Evolutionary conservation across 257 asterid genomes (phyloP).

Genomic region (Solanum appendiculatum): DNA sequence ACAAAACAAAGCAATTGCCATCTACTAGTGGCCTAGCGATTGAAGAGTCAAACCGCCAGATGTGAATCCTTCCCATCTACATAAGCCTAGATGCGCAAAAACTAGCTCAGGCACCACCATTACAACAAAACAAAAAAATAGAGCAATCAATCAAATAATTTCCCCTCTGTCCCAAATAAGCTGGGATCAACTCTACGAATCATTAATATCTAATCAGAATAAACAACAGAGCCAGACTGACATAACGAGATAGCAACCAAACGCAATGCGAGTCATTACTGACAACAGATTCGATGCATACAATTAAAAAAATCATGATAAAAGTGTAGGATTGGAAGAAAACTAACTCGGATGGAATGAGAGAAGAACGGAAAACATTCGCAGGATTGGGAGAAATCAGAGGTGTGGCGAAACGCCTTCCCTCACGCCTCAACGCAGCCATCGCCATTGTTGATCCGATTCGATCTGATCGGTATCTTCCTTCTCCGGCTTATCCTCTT

Average conservation of each 20-base stretch:
- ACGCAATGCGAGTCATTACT: not conserved
- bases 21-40: not conserved
- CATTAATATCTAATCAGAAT: not conserved
- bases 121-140: not conserved
- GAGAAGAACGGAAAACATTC: slow-evolving; percentile 52
- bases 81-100: not conserved
- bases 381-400: slow-evolving; percentile 44
- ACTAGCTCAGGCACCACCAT: not conserved
- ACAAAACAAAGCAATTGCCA: not conserved
- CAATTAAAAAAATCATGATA: not conserved
- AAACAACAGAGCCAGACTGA: not conserved
- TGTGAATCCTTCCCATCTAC: not conserved
- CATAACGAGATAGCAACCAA: not conserved
- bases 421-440: slow-evolving; percentile 89
- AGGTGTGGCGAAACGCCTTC: slow-evolving; percentile 78
- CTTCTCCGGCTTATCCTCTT: not conserved
- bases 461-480: not conserved
- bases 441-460: slow-evolving; percentile 51
- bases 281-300: not conserved
- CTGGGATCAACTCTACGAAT: not conserved
- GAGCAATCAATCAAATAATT: not conserved
- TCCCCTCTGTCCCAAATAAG: not conserved
- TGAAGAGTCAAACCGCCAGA: not conserved
- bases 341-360: slow-evolving; percentile 49
- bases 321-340: not conserved